Conservation (phyloP, 1,284 basidiomycete genomes). For the Moniliella sp. region DNA sequence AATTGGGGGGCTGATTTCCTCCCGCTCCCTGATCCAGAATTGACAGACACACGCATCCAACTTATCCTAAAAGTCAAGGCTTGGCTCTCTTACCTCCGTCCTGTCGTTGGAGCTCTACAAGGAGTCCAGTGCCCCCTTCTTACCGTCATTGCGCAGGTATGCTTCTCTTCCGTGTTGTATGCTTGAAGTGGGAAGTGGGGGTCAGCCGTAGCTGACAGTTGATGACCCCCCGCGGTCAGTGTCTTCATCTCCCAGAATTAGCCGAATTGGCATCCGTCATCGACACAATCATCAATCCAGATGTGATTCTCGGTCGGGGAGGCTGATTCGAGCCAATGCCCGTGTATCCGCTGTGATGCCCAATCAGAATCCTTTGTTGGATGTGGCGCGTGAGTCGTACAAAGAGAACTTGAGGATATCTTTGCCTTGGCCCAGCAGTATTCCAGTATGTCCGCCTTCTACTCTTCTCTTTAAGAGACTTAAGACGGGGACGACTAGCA, state of each 20-base stretch:
- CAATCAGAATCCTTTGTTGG: constrained; percentile 57
- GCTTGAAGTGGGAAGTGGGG: constrained; percentile 44
- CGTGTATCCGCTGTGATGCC: constrained; percentile 34
- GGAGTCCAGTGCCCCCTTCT: background rate
- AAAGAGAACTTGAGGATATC: constrained; percentile 50
- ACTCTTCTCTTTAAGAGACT: background rate
- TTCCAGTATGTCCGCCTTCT: background rate
- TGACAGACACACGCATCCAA: constrained; percentile 48
- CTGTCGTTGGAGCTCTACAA: background rate
- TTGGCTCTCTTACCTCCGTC: constrained; percentile 37
- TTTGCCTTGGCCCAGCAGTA: too few species aligned
- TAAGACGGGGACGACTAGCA: too few species aligned
- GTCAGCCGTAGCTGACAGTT: constrained; percentile 44
- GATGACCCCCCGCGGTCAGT: constrained; percentile 35
- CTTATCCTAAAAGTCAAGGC: constrained; percentile 53
- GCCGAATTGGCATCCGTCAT: constrained; percentile 46
- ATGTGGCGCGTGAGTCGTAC: constrained; percentile 70
- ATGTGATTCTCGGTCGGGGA: constrained; percentile 24
- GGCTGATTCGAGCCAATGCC: constrained; percentile 39
- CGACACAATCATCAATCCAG: constrained; percentile 49
- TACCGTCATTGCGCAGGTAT: background rate
- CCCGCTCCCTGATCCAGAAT: constrained; percentile 36
- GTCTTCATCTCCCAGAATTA: constrained; percentile 51
- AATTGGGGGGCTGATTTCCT: constrained; percentile 5
- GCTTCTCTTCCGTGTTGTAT: constrained; percentile 42